phyloP scores from a whole-genome alignment of 2,329 filamentous ascomycete genomes.

The Penicillium sp. region DNA sequence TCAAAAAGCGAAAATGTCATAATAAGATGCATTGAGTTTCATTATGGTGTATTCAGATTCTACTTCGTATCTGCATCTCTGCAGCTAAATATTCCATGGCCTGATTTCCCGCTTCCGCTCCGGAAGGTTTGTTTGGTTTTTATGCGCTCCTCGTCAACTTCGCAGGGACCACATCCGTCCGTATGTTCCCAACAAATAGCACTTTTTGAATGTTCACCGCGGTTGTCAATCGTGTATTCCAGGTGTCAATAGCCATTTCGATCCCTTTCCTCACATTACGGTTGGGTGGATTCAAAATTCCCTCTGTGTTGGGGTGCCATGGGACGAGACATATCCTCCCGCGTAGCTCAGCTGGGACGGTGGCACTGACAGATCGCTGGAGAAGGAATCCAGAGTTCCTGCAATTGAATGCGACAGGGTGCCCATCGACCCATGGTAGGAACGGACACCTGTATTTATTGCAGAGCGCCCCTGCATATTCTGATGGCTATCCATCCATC shows the following conservation, averaged over 20 bases:
- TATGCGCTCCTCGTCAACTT: too few relatives aligned
- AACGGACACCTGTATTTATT: conserved; percentile 26
- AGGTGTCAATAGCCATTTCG: background rate
- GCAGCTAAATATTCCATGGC: background rate
- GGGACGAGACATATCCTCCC: conserved; percentile 30
- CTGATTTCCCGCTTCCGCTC: background rate
- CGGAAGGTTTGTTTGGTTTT: too few relatives aligned
- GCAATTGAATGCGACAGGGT: conserved; percentile 32
- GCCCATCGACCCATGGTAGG: conserved; percentile 28
- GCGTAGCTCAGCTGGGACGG: conserved; percentile 35
- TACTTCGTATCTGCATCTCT: conserved; percentile 2
- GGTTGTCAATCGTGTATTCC: background rate
- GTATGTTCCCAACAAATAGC: background rate
- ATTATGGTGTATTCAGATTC: conserved; percentile 8
- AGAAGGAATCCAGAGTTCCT: conserved; percentile 34
- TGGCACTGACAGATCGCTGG: conserved; percentile 33
- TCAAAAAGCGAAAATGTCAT: conserved; percentile 5
- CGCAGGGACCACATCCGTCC: background rate
- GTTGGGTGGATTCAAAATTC: conserved; percentile 29
- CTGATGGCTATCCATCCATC: conserved; percentile 36
- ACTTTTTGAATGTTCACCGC: conserved; percentile 8
- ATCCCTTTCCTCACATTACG: too few relatives aligned
- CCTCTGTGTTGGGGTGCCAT: conserved; percentile 33
- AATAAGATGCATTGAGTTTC: conserved; percentile 12
- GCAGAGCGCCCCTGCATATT: conserved; percentile 26